These are phyloP conservation scores for Toxicodendron radicans DNA, from an alignment of 345 rosid genomes.

Conservation along the genomic window DNA sequence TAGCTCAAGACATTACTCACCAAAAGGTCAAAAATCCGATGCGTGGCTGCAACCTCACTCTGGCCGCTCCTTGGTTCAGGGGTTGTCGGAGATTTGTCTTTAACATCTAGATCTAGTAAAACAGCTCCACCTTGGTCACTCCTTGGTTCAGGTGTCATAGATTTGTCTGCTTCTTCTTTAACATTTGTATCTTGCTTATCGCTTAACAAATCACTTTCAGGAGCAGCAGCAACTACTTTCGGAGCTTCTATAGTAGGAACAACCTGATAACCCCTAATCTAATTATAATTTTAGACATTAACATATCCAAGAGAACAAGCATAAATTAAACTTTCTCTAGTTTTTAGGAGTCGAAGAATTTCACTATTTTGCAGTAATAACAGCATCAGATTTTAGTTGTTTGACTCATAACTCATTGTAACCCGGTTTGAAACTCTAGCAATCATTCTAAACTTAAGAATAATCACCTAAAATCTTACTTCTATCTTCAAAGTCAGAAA, in stretches of 20 bases:
- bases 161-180: constrained; percentile 3
- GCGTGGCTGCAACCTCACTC: constrained; percentile 4
- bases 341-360: not conserved
- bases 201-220: constrained; percentile 10
- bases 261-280: constrained; percentile 14
- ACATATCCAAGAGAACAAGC: not conserved
- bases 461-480: too few relatives aligned
- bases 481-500: too few relatives aligned
- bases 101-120: constrained; percentile 2
- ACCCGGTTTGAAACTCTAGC: not conserved
- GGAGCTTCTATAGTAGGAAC: constrained; percentile 19
- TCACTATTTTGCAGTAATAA: not conserved
- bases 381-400: not conserved
- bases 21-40: constrained; percentile 28
- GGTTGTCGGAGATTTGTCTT: not conserved
- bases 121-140: not conserved
- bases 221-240: constrained; percentile 1
- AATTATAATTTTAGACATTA: not conserved
- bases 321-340: not conserved
- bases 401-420: not conserved
- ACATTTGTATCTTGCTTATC: constrained; percentile 8
- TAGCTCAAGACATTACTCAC: constrained; percentile 12
- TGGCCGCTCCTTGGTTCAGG: not conserved
- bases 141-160: not conserved
- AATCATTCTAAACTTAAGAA: too few relatives aligned